Conservation (phyloP, 768 basidiomycete species). For the Tylopilus intermedius region DNA sequence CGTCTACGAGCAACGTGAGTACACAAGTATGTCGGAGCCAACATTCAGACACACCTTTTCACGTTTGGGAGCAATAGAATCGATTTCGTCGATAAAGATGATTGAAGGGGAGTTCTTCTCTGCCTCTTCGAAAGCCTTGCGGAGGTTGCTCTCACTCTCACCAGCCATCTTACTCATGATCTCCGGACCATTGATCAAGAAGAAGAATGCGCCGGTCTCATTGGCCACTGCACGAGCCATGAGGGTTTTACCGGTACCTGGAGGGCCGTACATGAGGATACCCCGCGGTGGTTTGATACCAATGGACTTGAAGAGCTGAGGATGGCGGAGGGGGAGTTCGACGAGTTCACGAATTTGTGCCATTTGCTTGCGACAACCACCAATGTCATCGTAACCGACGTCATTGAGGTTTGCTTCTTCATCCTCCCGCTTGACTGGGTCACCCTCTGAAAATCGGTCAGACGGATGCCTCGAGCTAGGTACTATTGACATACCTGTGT, state of each 20-base stretch:
- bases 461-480: neutral
- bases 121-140: constrained; percentile 99
- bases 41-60: constrained; percentile 66
- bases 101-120: constrained; percentile 99
- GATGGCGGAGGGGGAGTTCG: constrained; percentile 95
- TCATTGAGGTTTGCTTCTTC: constrained; percentile 95
- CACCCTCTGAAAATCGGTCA: constrained; percentile 64
- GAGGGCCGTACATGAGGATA: constrained; percentile 97
- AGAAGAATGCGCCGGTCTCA: constrained; percentile 99
- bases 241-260: constrained; percentile 98
- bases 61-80: constrained; percentile 99
- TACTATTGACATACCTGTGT: constrained; percentile 52
- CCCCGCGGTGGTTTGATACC: constrained; percentile 99
- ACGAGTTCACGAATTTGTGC: constrained; percentile 99
- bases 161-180: constrained; percentile 99
- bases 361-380: constrained; percentile 99
- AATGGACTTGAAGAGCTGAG: constrained; percentile 99
- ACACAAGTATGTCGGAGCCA: neutral
- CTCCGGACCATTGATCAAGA: constrained; percentile 99
- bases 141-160: constrained; percentile 92
- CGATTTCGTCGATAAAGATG: constrained; percentile 99
- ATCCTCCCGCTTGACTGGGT: constrained; percentile 97
- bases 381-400: constrained; percentile 98
- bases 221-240: constrained; percentile 99
- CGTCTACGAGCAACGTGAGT: constrained; percentile 49